Conservation (phyloP, 257 asterid genomes). For the Petunia secreta region DNA sequence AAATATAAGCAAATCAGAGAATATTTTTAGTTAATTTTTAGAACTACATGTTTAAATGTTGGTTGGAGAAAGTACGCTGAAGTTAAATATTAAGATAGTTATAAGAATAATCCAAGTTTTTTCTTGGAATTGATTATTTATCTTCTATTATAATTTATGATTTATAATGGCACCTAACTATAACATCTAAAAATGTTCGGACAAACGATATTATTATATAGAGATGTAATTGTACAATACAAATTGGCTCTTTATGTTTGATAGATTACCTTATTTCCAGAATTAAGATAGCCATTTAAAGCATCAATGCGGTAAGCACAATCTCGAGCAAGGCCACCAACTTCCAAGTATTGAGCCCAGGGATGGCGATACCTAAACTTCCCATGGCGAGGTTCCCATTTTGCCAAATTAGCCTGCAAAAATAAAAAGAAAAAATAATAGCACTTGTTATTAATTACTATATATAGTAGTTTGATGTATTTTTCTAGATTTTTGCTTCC, state of each 20-base stretch:
- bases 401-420: constrained; percentile 64
- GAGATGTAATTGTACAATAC: not conserved
- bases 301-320: constrained; percentile 63
- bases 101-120: no score
- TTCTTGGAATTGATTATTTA: no score
- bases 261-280: constrained; percentile 46
- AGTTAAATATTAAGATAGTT: no score
- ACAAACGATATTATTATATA: not conserved
- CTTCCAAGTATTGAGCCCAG: constrained; percentile 63
- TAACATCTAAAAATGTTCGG: no score
- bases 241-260: not conserved
- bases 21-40: no score
- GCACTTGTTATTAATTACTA: not conserved
- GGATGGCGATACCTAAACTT: constrained; percentile 62
- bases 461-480: no score
- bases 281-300: constrained; percentile 47
- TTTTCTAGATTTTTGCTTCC: not conserved
- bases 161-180: no score
- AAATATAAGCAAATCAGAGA: no score
- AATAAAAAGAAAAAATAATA: not conserved
- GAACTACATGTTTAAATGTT: no score
- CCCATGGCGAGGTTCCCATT: constrained; percentile 84
- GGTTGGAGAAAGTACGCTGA: no score
- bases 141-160: no score
- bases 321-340: constrained; percentile 54